Evolutionary conservation across 768 basidiomycete species (phyloP).

Genomic region (Trametes cubensis): DNA sequence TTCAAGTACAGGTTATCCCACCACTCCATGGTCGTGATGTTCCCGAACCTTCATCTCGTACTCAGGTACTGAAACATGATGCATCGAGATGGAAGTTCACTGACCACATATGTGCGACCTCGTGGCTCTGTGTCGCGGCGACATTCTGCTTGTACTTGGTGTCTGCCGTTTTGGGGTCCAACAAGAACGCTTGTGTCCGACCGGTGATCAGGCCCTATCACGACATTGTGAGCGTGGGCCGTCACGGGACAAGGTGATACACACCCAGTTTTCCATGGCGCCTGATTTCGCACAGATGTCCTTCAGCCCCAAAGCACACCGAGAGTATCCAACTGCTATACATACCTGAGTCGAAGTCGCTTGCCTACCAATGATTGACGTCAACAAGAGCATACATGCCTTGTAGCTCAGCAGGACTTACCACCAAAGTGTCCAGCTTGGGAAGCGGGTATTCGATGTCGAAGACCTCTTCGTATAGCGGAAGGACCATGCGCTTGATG

Average conservation of each 20-base stretch:
- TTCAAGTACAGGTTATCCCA: constrained; percentile 87
- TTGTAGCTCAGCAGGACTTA: constrained; percentile 30
- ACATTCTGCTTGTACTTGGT: constrained; percentile 77
- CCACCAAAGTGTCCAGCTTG: constrained; percentile 92
- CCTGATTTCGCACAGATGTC: constrained; percentile 31
- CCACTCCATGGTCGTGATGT: constrained; percentile 95
- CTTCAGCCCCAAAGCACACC: neutral
- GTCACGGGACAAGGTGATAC: constrained; percentile 26
- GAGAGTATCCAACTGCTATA: neutral
- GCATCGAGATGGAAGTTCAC: neutral
- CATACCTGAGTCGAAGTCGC: constrained; percentile 78
- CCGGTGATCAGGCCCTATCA: constrained; percentile 45
- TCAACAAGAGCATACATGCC: too few relatives aligned
- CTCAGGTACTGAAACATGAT: neutral
- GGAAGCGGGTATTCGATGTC: constrained; percentile 92
- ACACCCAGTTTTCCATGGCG: constrained; percentile 91
- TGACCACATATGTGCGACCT: constrained; percentile 86
- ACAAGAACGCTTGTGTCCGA: constrained; percentile 78
- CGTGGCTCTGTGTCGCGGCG: constrained; percentile 79
- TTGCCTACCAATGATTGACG: too few relatives aligned
- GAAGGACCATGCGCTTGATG: constrained; percentile 79
- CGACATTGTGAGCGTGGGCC: neutral
- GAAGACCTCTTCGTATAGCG: constrained; percentile 92
- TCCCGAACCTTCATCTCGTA: constrained; percentile 67
- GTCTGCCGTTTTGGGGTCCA: constrained; percentile 77